A percentile compares a stretch with the other conserved stretches of the same genome.
Evolutionary conservation across 1,284 basidiomycete species (phyloP).

Genomic region (Anthracocystis panici-leucophaei): DNA sequence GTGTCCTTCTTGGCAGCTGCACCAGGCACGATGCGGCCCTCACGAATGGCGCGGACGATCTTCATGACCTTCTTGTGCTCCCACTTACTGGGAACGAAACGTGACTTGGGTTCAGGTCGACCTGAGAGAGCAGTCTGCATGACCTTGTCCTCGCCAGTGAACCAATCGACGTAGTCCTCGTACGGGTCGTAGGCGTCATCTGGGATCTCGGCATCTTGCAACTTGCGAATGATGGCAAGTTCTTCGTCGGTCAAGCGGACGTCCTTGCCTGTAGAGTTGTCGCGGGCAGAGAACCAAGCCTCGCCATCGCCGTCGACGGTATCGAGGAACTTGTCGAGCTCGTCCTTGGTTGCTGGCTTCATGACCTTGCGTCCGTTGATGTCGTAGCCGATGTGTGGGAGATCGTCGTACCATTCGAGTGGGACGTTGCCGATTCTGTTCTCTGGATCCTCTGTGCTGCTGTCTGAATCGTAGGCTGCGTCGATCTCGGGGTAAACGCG

Average conservation of each 20-base stretch:
- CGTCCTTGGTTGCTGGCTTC: conserved; percentile 93
- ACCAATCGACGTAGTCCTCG: conserved; percentile 94
- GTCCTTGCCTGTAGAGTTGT: conserved; percentile 87
- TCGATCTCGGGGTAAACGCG: conserved; percentile 91
- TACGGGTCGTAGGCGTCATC: conserved; percentile 85
- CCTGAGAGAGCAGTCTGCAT: conserved; percentile 91
- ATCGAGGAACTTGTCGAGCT: conserved; percentile 94
- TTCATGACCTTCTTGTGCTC: conserved; percentile 99
- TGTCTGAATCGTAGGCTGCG: conserved; percentile 95
- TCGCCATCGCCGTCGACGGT: conserved; percentile 88
- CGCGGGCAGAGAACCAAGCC: conserved; percentile 93
- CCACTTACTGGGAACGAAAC: conserved; percentile 99
- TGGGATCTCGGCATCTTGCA: conserved; percentile 91
- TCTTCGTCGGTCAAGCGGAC: conserved; percentile 90
- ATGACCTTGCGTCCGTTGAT: conserved; percentile 94
- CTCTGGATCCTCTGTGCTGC: conserved; percentile 92
- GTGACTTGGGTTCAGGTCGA: conserved; percentile 93
- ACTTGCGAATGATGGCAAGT: conserved; percentile 90
- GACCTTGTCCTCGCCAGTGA: conserved; percentile 93
- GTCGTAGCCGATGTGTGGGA: conserved; percentile 98
- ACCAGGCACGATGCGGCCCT: conserved; percentile 90
- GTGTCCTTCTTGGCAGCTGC: conserved; percentile 77
- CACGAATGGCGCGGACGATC: conserved; percentile 96
- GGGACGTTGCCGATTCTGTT: conserved; percentile 96
- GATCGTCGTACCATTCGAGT: conserved; percentile 98